Conservation (phyloP, 1,284 basidiomycete genomes). For the Irpex sp. region DNA sequence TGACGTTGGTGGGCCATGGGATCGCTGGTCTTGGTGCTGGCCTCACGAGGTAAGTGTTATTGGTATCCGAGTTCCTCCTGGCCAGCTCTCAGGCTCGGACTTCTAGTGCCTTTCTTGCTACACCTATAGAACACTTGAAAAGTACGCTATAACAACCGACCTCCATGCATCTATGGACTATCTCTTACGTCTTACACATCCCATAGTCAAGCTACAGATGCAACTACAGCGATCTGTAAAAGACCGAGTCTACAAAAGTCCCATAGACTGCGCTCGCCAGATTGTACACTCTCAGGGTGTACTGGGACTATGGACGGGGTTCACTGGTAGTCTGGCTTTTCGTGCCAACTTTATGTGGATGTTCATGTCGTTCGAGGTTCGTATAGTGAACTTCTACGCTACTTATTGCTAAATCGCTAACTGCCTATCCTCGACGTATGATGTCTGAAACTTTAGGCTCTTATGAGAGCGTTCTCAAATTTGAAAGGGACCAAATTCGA, state of each 20-base stretch:
- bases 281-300: constrained; percentile 51
- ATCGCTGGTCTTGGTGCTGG: constrained; percentile 73
- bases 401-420: no score
- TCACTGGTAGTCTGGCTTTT: constrained; percentile 57
- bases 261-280: constrained; percentile 55
- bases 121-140: constrained; percentile 71
- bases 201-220: constrained; percentile 68
- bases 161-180: not conserved
- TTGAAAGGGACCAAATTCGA: constrained; percentile 50
- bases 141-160: constrained; percentile 29
- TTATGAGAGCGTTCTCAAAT: constrained; percentile 52
- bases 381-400: not conserved
- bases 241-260: constrained; percentile 60
- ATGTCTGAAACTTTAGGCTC: constrained; percentile 28
- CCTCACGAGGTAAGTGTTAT: constrained; percentile 56
- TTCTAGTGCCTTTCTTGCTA: constrained; percentile 57
- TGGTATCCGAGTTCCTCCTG: no score
- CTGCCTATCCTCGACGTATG: no score
- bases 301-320: constrained; percentile 58
- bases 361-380: constrained; percentile 59
- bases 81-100: not conserved
- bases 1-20: constrained; percentile 56
- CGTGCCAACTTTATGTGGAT: constrained; percentile 66
- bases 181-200: not conserved
- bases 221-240: constrained; percentile 52